phyloP scores from a whole-genome alignment of 2,329 filamentous ascomycete species.

The Aspergillus versicolor region DNA sequence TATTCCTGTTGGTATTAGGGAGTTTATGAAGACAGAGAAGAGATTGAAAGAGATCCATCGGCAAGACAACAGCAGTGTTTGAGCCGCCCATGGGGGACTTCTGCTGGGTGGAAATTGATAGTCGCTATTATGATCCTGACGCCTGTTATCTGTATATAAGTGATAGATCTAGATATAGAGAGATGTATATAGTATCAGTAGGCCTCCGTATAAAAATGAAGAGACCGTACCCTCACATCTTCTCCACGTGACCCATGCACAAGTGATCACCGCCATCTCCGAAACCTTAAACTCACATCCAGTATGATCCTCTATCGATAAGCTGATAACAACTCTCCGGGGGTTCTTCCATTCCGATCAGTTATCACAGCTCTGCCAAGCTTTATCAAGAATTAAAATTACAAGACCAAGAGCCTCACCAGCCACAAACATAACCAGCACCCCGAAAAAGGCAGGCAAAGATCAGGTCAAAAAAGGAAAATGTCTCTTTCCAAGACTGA shows the following conservation, averaged over 20 bases:
- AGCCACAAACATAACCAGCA: neutral
- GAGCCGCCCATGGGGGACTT: conserved; percentile 1
- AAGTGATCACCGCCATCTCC: too few species aligned
- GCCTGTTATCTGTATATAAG: neutral
- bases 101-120: neutral
- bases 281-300: too few species aligned
- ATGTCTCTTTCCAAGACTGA: conserved; percentile 39
- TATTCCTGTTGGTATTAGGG: conserved; percentile 87
- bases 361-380: neutral
- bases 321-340: neutral
- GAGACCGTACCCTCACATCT: too few species aligned
- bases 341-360: neutral
- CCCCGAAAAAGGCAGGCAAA: neutral
- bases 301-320: neutral
- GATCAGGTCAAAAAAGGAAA: neutral
- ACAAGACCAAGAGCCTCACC: neutral
- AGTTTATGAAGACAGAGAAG: conserved; percentile 98
- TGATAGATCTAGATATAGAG: neutral
- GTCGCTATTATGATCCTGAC: neutral
- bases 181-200: neutral
- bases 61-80: conserved; percentile 47
- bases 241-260: too few species aligned
- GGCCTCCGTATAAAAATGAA: too few species aligned
- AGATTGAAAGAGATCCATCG: conserved; percentile 73
- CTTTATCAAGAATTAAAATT: neutral